Evolutionary conservation across 2,329 filamentous ascomycete genomes (phyloP).

Genomic region (Dactylellina sp.): DNA sequence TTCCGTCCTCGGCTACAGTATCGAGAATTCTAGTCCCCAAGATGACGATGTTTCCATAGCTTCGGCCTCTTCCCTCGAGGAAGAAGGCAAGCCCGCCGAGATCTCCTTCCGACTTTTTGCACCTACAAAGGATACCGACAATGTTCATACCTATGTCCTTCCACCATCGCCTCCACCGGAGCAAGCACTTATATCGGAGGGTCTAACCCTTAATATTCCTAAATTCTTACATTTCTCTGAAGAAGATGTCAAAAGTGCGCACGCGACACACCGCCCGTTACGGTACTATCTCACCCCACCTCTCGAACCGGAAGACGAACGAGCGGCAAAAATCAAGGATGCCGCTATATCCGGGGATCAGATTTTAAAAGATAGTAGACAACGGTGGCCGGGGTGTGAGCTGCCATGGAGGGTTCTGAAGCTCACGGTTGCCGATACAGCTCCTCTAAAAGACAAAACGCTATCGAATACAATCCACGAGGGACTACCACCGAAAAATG

Average conservation of each 20-base stretch:
- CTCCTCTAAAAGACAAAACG: neutral
- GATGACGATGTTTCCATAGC: constrained; percentile 26
- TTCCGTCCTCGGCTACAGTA: constrained; percentile 45
- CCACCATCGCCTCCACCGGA: constrained; percentile 47
- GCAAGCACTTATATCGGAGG: constrained; percentile 17
- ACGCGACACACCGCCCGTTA: constrained; percentile 46
- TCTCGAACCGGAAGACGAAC: constrained; percentile 32
- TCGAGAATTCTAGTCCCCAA: constrained; percentile 6
- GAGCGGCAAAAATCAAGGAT: constrained; percentile 18
- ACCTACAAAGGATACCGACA: constrained; percentile 27
- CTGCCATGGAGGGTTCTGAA: constrained; percentile 42
- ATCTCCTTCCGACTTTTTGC: constrained; percentile 53
- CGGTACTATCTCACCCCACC: constrained; percentile 52
- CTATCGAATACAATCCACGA: constrained; percentile 13
- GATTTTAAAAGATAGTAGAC: constrained; percentile 23
- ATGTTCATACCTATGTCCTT: constrained; percentile 41
- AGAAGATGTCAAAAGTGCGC: constrained; percentile 39
- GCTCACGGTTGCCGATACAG: constrained; percentile 7
- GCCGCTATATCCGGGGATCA: constrained; percentile 45
- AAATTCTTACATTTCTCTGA: constrained; percentile 34
- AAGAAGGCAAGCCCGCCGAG: constrained; percentile 22
- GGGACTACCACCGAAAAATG: neutral
- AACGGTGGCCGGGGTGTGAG: constrained; percentile 43
- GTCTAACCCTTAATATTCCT: constrained; percentile 23
- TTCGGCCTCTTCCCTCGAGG: constrained; percentile 12